Evolutionary conservation across 2,329 filamentous ascomycete species (phyloP).

Genomic region (Spiromastix sp.): DNA sequence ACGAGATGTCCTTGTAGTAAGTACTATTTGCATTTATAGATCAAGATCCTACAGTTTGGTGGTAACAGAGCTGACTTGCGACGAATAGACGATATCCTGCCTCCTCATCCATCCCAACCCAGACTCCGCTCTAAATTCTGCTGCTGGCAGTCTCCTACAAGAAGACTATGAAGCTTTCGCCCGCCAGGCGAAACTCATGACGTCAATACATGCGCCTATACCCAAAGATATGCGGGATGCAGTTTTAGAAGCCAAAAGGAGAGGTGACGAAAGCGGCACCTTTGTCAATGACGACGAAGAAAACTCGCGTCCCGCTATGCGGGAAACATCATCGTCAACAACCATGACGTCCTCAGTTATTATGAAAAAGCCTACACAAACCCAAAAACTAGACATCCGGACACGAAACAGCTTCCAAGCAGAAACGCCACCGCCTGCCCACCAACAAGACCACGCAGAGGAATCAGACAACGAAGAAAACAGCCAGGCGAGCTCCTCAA

Average conservation of each 20-base stretch:
- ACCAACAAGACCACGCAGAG: constrained; percentile 17
- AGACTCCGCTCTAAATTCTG: constrained; percentile 52
- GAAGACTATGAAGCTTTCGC: constrained; percentile 50
- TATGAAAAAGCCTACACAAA: constrained; percentile 22
- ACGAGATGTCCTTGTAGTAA: constrained; percentile 45
- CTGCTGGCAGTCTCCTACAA: constrained; percentile 48
- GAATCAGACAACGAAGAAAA: constrained; percentile 23
- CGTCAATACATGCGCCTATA: constrained; percentile 49
- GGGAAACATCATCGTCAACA: constrained; percentile 5
- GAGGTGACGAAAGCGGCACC: constrained; percentile 39
- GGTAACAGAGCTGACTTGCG: background rate
- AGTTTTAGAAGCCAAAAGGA: constrained; percentile 43
- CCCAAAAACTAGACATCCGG: constrained; percentile 9
- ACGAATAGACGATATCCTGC: constrained; percentile 45
- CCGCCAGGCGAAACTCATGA: constrained; percentile 50
- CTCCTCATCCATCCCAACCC: constrained; percentile 55
- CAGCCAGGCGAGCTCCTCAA: constrained; percentile 27
- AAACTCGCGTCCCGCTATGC: constrained; percentile 1
- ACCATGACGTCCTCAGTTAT: constrained; percentile 14
- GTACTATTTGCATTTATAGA: constrained; percentile 12
- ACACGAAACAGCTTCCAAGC: constrained; percentile 4
- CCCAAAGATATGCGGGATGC: constrained; percentile 34
- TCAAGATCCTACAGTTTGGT: background rate
- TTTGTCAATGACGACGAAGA: constrained; percentile 17
- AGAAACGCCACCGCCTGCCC: constrained; percentile 4